These are phyloP conservation scores for Pseudogymnoascus sp. DNA, from an alignment of 2,329 filamentous ascomycete genomes.

Conservation along the genomic window DNA sequence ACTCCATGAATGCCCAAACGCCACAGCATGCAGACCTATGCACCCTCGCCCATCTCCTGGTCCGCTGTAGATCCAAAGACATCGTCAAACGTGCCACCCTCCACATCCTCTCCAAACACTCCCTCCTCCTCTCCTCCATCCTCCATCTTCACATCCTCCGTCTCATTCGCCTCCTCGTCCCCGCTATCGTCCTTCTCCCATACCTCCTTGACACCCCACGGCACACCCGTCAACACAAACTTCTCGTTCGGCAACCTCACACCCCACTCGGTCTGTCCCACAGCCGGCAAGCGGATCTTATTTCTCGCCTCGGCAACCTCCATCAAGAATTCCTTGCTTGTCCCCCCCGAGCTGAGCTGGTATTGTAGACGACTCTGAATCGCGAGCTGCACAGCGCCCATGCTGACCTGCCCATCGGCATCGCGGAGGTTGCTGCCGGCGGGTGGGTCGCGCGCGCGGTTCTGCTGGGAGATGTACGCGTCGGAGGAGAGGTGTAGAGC, in stretches of 20 bases:
- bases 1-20: background rate
- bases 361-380: conserved; percentile 61
- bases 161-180: conserved; percentile 35
- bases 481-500: conserved; percentile 61
- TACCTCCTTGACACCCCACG: conserved; percentile 55
- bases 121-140: conserved; percentile 32
- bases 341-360: conserved; percentile 55
- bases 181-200: conserved; percentile 43
- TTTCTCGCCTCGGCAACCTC: conserved; percentile 68
- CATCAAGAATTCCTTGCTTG: conserved; percentile 67
- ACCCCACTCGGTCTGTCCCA: conserved; percentile 59
- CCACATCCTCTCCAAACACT: conserved; percentile 32
- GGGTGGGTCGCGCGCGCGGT: conserved; percentile 26
- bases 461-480: conserved; percentile 47
- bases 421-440: conserved; percentile 24
- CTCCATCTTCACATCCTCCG: conserved; percentile 30
- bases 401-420: conserved; percentile 40
- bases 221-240: conserved; percentile 58
- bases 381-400: conserved; percentile 63
- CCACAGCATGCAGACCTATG: conserved; percentile 23
- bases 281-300: conserved; percentile 54
- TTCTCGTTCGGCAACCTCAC: conserved; percentile 58
- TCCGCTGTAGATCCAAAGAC: conserved; percentile 33
- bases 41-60: conserved; percentile 31
- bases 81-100: conserved; percentile 36